Evolutionary conservation across 306 rosid genomes (phyloP).

Genomic region (Prunus armeniaca): DNA sequence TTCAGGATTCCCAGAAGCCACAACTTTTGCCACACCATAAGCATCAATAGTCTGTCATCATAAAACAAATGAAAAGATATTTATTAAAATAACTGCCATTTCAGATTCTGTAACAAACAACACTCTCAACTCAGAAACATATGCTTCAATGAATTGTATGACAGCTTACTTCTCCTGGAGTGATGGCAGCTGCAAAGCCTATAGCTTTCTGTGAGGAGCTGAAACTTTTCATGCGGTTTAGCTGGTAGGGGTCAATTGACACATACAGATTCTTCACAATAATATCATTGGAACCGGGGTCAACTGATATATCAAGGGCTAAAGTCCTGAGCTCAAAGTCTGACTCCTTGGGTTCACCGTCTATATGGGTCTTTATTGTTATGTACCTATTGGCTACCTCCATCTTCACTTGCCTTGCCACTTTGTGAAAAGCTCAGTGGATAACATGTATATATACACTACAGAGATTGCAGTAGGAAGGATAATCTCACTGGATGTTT

Average conservation of each 20-base stretch:
- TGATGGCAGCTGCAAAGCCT: constrained; percentile 27
- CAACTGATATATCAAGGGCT: constrained; percentile 25
- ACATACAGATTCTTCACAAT: constrained; percentile 54
- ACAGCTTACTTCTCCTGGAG: constrained; percentile 42
- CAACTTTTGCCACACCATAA: constrained; percentile 51
- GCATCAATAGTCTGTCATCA: constrained; percentile 47
- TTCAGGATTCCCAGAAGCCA: constrained; percentile 50
- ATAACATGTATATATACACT: neutral
- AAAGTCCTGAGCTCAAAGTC: constrained; percentile 47
- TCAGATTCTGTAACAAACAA: neutral
- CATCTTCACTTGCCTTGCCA: constrained; percentile 25
- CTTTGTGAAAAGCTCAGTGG: neutral
- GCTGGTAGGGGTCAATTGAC: constrained; percentile 62
- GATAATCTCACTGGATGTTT: too few species aligned
- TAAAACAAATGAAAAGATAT: neutral
- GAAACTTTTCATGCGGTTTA: constrained; percentile 55
- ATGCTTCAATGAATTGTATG: neutral
- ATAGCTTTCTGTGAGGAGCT: constrained; percentile 44
- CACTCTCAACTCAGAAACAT: neutral
- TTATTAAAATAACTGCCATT: neutral
- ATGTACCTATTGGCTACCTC: constrained; percentile 52
- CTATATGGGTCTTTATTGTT: constrained; percentile 29
- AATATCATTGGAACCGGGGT: constrained; percentile 40
- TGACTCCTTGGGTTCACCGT: constrained; percentile 53
- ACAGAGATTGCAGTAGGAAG: too few species aligned